A percentile compares a stretch with the other conserved stretches of the same genome.
These are phyloP conservation scores for Tephrocybe rancida DNA, from an alignment of 768 basidiomycete species.

Conservation along the genomic window DNA sequence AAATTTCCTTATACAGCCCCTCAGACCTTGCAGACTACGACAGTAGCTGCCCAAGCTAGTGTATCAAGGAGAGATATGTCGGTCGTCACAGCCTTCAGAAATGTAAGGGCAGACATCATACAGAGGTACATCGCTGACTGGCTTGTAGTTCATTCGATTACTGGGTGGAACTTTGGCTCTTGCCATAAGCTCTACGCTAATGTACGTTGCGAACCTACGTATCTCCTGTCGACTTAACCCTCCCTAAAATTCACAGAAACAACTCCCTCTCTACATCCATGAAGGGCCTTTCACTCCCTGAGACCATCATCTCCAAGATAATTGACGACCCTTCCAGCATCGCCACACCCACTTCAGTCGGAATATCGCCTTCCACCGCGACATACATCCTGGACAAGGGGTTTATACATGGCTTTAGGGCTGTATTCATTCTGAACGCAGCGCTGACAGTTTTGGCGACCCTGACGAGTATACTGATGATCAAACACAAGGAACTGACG, in stretches of 20 bases:
- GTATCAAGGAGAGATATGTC: conserved; percentile 75
- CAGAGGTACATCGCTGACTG: neutral
- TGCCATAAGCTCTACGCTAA: conserved; percentile 61
- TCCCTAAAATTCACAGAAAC: conserved; percentile 35
- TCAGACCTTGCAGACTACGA: conserved; percentile 63
- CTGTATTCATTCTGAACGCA: conserved; percentile 64
- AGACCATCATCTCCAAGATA: conserved; percentile 40
- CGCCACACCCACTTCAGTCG: conserved; percentile 23
- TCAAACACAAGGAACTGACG: conserved; percentile 61
- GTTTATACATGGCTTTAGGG: conserved; percentile 58
- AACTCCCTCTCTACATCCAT: conserved; percentile 49
- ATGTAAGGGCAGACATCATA: conserved; percentile 33
- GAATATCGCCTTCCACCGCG: conserved; percentile 41
- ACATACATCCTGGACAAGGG: conserved; percentile 45
- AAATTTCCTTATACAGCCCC: neutral
- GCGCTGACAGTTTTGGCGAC: conserved; percentile 54
- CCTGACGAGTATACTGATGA: conserved; percentile 58
- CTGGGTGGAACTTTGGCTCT: conserved; percentile 72
- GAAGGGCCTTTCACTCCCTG: conserved; percentile 36
- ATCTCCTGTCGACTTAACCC: conserved; percentile 8
- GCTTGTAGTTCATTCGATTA: conserved; percentile 60
- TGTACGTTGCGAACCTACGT: conserved; percentile 32
- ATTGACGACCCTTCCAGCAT: conserved; percentile 50
- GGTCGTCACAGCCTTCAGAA: conserved; percentile 70
- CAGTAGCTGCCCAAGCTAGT: conserved; percentile 73